Percentiles rank a stretch among this genome's conserved stretches.
Evolutionary conservation across 1,139 yeast species (phyloP).

Genomic region (Saccharomyces hybrid): DNA sequence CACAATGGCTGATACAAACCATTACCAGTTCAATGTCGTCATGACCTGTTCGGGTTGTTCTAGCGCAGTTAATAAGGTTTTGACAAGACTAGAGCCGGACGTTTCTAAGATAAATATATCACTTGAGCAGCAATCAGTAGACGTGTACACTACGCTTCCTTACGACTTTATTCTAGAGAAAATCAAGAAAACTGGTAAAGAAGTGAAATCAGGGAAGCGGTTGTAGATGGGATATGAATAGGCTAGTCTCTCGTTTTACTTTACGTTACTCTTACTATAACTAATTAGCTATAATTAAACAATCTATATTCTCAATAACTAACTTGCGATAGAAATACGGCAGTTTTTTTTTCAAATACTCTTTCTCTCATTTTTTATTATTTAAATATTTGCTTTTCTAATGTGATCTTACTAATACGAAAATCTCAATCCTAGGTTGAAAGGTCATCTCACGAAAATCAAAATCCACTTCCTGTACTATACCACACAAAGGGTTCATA

Average conservation of each 20-base stretch:
- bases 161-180: slow-evolving; percentile 73
- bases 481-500: background rate
- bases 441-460: background rate
- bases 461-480: background rate
- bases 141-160: slow-evolving; percentile 57
- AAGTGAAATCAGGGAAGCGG: slow-evolving; percentile 53
- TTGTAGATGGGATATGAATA: background rate
- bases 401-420: background rate
- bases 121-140: slow-evolving; percentile 73
- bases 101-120: slow-evolving; percentile 67
- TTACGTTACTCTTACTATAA: background rate
- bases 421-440: background rate
- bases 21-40: slow-evolving; percentile 67
- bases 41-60: slow-evolving; percentile 89
- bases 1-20: slow-evolving; percentile 40
- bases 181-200: slow-evolving; percentile 87
- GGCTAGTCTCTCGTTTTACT: background rate
- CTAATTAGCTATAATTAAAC: background rate
- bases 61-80: slow-evolving; percentile 74
- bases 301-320: background rate
- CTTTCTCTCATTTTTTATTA: background rate
- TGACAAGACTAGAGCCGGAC: slow-evolving; percentile 59
- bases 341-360: background rate
- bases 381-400: background rate
- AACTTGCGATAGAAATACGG: background rate